These are phyloP conservation scores for Marsdenia floribunda DNA, from an alignment of 257 asterid genomes.

Conservation along the genomic window DNA sequence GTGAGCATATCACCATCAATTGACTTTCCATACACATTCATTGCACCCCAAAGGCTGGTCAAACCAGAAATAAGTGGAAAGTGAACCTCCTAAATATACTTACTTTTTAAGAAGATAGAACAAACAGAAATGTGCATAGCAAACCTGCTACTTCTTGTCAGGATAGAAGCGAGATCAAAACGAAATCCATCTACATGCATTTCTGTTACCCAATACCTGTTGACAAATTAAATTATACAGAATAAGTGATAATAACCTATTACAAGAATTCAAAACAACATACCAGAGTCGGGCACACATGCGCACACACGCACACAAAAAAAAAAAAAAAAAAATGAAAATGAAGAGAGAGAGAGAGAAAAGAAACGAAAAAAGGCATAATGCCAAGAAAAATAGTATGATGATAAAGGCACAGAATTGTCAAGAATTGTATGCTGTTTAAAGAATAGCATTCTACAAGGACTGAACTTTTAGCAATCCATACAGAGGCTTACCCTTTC, in stretches of 20 bases:
- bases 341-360: no score
- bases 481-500: no score
- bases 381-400: no score
- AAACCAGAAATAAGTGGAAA: constrained; percentile 22
- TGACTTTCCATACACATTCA: constrained; percentile 67
- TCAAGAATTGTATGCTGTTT: background rate
- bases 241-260: background rate
- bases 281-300: no score
- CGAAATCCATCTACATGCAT: constrained; percentile 99
- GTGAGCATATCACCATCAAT: constrained; percentile 58
- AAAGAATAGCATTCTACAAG: background rate
- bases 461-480: background rate
- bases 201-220: constrained; percentile 95
- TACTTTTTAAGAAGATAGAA: constrained; percentile 5
- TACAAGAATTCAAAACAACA: background rate
- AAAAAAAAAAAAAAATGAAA: background rate
- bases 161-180: constrained; percentile 95
- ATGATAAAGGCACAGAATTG: background rate
- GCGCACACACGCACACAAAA: background rate
- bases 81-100: constrained; percentile 10
- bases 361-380: no score
- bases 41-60: constrained; percentile 79
- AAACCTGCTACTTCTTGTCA: constrained; percentile 95
- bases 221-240: constrained; percentile 24
- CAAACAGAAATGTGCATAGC: constrained; percentile 12